Conservation (phyloP, 371 early-diverging fungal species). For the Mortierella sp. region DNA sequence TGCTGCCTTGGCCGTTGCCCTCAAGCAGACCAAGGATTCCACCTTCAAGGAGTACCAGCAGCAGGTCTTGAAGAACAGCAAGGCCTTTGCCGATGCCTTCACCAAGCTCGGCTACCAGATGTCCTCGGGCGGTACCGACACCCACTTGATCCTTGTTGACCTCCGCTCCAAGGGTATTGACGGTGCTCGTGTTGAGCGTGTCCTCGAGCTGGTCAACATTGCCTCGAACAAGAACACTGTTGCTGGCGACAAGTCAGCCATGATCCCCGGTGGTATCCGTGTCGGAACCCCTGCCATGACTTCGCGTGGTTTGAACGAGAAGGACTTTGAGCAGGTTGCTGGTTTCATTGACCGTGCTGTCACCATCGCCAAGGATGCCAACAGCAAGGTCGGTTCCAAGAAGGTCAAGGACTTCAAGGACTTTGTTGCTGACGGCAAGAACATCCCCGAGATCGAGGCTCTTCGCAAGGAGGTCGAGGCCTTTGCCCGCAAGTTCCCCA, state of each 20-base stretch:
- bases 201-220: slow-evolving; percentile 95
- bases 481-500: slow-evolving; percentile 79
- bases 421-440: slow-evolving; percentile 65
- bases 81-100: slow-evolving; percentile 89
- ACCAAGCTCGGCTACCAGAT: slow-evolving; percentile 82
- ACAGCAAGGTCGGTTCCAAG: slow-evolving; percentile 67
- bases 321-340: slow-evolving; percentile 90
- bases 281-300: slow-evolving; percentile 98
- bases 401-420: slow-evolving; percentile 84
- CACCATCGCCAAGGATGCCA: slow-evolving; percentile 72
- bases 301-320: slow-evolving; percentile 90
- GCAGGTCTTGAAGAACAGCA: slow-evolving; percentile 92
- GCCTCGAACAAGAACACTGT: slow-evolving; percentile 99
- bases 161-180: slow-evolving; percentile 87
- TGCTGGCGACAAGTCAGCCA: slow-evolving; percentile 95
- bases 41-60: slow-evolving; percentile 93
- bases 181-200: slow-evolving; percentile 95
- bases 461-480: slow-evolving; percentile 76
- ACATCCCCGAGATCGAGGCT: slow-evolving; percentile 64
- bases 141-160: slow-evolving; percentile 93
- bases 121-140: slow-evolving; percentile 96
- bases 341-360: slow-evolving; percentile 91
- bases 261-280: slow-evolving; percentile 97
- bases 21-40: slow-evolving; percentile 89
- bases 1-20: slow-evolving; percentile 96